These are phyloP conservation scores for Fusarium pseudoanthophilum DNA, from an alignment of 2,329 filamentous ascomycete species.

Conservation along the genomic window DNA sequence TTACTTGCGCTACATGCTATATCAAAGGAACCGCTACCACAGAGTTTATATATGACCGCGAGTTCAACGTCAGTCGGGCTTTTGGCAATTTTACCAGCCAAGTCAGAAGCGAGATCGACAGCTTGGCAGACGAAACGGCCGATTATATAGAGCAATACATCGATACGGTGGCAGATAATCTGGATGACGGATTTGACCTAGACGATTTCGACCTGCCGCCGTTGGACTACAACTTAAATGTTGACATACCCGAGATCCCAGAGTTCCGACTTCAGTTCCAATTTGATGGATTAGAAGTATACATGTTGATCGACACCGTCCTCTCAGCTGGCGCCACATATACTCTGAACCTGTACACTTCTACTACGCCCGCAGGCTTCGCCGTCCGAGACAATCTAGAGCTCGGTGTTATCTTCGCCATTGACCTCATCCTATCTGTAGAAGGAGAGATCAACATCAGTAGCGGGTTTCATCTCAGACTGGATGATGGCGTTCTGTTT, in stretches of 20 bases:
- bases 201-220: background rate
- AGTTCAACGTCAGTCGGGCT: background rate
- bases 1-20: background rate
- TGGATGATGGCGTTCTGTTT: background rate
- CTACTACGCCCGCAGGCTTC: background rate
- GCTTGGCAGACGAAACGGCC: background rate
- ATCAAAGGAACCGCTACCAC: background rate
- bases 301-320: background rate
- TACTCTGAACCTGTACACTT: background rate
- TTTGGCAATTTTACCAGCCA: background rate
- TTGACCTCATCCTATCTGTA: background rate
- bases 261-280: background rate
- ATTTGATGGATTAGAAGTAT: background rate
- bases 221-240: background rate
- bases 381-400: background rate
- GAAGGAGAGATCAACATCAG: background rate
- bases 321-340: background rate
- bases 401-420: background rate
- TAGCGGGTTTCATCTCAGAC: background rate
- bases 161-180: background rate
- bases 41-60: background rate
- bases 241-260: background rate
- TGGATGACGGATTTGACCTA: background rate
- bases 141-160: background rate
- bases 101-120: background rate